Evolutionary conservation across 2,329 filamentous ascomycete genomes (phyloP).

Genomic region (Pseudogymnoascus pannorum): DNA sequence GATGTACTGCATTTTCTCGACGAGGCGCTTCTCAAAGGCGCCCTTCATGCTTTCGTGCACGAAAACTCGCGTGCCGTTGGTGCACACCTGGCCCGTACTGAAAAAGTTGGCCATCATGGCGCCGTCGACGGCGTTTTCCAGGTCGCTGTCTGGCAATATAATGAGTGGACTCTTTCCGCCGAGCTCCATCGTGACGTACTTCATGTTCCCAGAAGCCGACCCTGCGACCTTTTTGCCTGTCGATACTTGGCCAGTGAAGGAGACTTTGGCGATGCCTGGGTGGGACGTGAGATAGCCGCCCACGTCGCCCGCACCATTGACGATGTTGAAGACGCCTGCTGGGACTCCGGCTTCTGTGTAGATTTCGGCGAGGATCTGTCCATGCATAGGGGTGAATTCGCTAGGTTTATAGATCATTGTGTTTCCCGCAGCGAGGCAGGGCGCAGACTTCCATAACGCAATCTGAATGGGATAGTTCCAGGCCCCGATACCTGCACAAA

Average conservation of each 20-base stretch:
- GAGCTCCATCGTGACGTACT: constrained; percentile 87
- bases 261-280: constrained; percentile 71
- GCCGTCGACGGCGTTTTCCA: constrained; percentile 75
- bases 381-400: constrained; percentile 81
- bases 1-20: constrained; percentile 63
- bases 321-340: constrained; percentile 77
- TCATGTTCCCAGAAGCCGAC: constrained; percentile 70
- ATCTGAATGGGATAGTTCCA: constrained; percentile 95
- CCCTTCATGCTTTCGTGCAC: constrained; percentile 59
- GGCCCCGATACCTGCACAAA: constrained; percentile 80
- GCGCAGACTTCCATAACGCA: constrained; percentile 81
- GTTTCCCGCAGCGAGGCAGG: constrained; percentile 78
- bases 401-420: constrained; percentile 89
- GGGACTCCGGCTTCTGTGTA: constrained; percentile 74
- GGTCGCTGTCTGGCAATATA: constrained; percentile 70
- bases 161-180: constrained; percentile 80
- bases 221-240: constrained; percentile 78
- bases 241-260: constrained; percentile 80
- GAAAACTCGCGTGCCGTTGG: constrained; percentile 85
- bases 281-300: constrained; percentile 70
- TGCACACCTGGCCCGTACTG: constrained; percentile 86
- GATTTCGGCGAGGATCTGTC: constrained; percentile 64
- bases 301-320: constrained; percentile 72
- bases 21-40: constrained; percentile 59
- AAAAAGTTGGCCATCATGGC: constrained; percentile 95